Base-by-base conservation (phyloP, 805 yeast genomes). In the Brettanomyces sp. region DNA sequence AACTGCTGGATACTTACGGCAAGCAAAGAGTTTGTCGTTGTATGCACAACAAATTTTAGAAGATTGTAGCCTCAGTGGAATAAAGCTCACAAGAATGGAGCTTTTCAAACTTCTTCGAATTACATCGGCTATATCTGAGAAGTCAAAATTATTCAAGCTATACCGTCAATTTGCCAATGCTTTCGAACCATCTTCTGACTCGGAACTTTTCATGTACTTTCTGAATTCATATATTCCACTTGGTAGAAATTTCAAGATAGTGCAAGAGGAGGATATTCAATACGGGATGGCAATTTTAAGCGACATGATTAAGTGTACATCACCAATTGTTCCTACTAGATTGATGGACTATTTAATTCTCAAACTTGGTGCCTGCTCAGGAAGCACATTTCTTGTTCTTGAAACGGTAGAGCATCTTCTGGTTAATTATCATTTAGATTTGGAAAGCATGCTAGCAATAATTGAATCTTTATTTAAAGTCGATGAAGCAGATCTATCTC, bases 41-140 rank as follows among this genome's bases (percentile, higher is more conserved):
- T 22, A 34, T 22, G 30, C 36, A 4, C 6, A 13, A 5, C 33
- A 22, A 18, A 9, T 42, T 9, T 25, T 42, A 33, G 45, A 37
- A 13, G 45, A 43, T 34, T 28, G 35, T 14, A 43, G 36, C 14
- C 9, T 18, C 4, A 23, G 41, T 34, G 41, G 36, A 8, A 25
- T 30, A 35, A 43, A 43, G 24, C 32, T 43, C 25, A 43, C 41
- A 4, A 22, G 13, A 6, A n/a, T n/a, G 21, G 45, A 43, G 41
- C 36, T 43, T 13, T 43, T 43, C 36, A 24, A 18, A 22, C 13
- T 43, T n/a, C 36, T 43, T 14, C 13, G 22, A 4, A 11, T 36
- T 5, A 36, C 41, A 40, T 18, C 36, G 4, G 22, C 18, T 25
- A 13, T 13, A 32, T 22, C 25, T 22, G 41, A 14, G 25, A 28